Conservation (phyloP, 176 grass and related monocot species). For the Oryza longistaminata region DNA sequence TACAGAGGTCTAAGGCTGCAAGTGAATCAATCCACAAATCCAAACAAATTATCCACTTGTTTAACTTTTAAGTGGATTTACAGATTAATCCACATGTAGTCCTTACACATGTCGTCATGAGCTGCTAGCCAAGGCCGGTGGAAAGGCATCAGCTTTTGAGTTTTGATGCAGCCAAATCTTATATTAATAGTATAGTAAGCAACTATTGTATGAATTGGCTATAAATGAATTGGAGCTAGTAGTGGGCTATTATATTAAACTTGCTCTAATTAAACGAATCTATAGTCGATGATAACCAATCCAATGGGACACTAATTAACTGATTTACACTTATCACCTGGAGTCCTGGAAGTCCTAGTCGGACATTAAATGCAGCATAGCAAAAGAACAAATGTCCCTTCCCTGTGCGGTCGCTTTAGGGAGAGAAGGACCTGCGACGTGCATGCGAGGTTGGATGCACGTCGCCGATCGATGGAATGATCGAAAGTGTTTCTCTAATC, state of each 20-base stretch:
- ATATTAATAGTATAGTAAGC: too few species aligned
- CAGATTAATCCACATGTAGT: too few species aligned
- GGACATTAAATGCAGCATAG: neutral
- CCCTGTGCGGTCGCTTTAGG: constrained; percentile 7
- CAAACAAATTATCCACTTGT: too few species aligned
- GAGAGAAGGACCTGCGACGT: constrained; percentile 23
- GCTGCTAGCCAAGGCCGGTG: too few species aligned
- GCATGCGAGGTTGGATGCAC: constrained; percentile 40
- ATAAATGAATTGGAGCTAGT: too few species aligned
- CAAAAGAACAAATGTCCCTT: neutral
- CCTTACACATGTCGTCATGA: too few species aligned
- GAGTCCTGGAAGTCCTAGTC: neutral
- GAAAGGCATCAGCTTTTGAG: constrained; percentile 12
- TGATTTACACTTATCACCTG: neutral
- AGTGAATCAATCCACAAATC: too few species aligned
- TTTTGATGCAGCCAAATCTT: constrained; percentile 30
- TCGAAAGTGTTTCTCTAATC: neutral
- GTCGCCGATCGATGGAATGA: constrained; percentile 25
- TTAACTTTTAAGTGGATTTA: too few species aligned
- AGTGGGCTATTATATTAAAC: too few species aligned
- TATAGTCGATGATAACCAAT: neutral
- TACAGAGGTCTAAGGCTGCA: too few species aligned
- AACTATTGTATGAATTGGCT: too few species aligned
- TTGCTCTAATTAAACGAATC: neutral
- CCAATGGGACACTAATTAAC: neutral